Evolutionary conservation across 2,329 filamentous ascomycete species (phyloP).

Genomic region (Stenocarpella maydis): DNA sequence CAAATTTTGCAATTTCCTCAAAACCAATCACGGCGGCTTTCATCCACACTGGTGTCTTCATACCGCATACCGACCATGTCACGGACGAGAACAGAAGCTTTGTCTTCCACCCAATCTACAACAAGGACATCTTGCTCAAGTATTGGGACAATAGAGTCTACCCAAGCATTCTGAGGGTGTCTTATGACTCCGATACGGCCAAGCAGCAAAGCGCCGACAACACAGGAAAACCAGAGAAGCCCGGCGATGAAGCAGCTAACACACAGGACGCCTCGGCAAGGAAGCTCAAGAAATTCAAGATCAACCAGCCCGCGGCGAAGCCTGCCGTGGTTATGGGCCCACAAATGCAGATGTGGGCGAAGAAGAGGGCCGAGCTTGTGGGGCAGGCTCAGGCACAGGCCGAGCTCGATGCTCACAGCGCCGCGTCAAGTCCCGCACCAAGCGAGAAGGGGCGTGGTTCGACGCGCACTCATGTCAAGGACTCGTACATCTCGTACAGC

Average conservation of each 20-base stretch:
- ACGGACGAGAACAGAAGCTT: slow-evolving; percentile 65
- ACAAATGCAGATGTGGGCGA: slow-evolving; percentile 76
- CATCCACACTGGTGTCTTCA: slow-evolving; percentile 86
- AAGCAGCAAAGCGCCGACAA: slow-evolving; percentile 28
- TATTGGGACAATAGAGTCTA: slow-evolving; percentile 83
- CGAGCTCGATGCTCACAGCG: slow-evolving; percentile 36
- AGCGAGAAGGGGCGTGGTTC: slow-evolving; percentile 26
- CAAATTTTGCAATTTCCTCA: slow-evolving; percentile 81
- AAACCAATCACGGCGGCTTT: slow-evolving; percentile 75
- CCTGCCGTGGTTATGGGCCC: slow-evolving; percentile 66
- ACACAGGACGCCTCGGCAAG: slow-evolving; percentile 45
- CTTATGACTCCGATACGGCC: slow-evolving; percentile 55
- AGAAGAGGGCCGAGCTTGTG: slow-evolving; percentile 70
- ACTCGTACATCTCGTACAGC: slow-evolving; percentile 65
- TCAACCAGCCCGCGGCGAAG: slow-evolving; percentile 49
- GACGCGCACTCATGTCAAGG: slow-evolving; percentile 31
- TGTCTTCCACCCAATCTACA: slow-evolving; percentile 76
- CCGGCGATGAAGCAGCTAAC: slow-evolving; percentile 46
- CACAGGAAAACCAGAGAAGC: slow-evolving; percentile 26
- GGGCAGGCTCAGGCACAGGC: slow-evolving; percentile 29
- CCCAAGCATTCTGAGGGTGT: slow-evolving; percentile 69
- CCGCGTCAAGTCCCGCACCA: slow-evolving; percentile 34
- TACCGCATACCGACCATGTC: slow-evolving; percentile 71
- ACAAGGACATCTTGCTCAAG: slow-evolving; percentile 71
- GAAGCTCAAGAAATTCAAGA: slow-evolving; percentile 65